Evolutionary conservation across 2,329 filamentous ascomycete species (phyloP), one percentile per base, ranked within the genome.

Genomic region (Alternaria burnsii): DNA sequence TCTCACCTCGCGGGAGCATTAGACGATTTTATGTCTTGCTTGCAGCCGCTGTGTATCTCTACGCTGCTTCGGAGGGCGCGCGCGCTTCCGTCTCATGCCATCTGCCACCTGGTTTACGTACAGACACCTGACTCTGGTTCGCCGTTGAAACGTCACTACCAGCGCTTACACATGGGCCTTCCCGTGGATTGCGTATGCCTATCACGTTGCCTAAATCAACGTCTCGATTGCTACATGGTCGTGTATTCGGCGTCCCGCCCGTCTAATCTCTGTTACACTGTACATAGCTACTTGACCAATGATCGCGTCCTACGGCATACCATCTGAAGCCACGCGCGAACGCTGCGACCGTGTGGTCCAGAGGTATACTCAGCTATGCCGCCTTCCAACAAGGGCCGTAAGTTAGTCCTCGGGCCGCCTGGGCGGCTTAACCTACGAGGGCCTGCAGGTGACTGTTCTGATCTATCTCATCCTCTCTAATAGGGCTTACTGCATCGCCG

Each of bases 1-100:
- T 61, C 59, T 70, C 66, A 61, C 65, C 70, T 71, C 65, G 69
- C 68, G 69, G 69, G 70, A 68, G 65, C 55, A 52, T 51, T 62
- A 65, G 58, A 52, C 52, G 69, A 71, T 67, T 76, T 75, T 77
- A 76, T 78, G 69, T 71, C 68, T 65, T 69, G 70, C 61, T 63
- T 68, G 69, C 73, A 78, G 65, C 73, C 75, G 75, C 75, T 76
- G 72, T 70, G 57, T 65, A 66, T 69, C 66, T 59, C 68, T 70
- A 64, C 66, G 63, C 59, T 70, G 70, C 68, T 53, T 63, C 43
- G 32, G 58, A 63, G 60, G 70, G 71, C 71, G 76, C 76, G 76
- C 76, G 76, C 76, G 76, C 75, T 77, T 77, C 72, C 74, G 69
- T 55, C 67, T 66, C 64, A 66, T 71, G 62, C 66, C 66, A 51